Conservation (phyloP, 1,284 basidiomycete species). For the Xerocomus nothofagi region DNA sequence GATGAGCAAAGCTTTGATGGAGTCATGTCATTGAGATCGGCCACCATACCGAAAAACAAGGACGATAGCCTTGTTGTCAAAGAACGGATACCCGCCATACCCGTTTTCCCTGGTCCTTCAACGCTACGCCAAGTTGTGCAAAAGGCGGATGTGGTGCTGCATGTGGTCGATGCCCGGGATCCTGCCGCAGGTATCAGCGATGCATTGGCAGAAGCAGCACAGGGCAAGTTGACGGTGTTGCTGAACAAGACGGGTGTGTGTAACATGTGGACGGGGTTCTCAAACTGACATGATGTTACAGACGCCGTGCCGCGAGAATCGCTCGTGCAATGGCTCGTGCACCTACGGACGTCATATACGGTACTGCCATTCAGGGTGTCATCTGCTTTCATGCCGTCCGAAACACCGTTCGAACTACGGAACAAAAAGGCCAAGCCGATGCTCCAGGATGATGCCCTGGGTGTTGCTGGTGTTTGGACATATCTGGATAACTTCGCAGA, state of each 20-base stretch:
- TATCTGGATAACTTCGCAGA: constrained; percentile 47
- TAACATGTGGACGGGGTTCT: constrained; percentile 4
- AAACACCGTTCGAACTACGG: constrained; percentile 30
- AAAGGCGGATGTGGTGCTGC: constrained; percentile 79
- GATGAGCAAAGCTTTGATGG: constrained; percentile 38
- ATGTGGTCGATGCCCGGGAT: constrained; percentile 87
- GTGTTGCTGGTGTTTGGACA: constrained; percentile 49
- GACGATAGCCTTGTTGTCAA: constrained; percentile 27
- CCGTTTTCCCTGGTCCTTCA: constrained; percentile 69
- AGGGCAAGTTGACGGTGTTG: constrained; percentile 63
- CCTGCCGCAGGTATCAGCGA: constrained; percentile 45
- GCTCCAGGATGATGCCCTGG: constrained; percentile 55
- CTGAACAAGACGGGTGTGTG: constrained; percentile 85
- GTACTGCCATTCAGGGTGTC: constrained; percentile 84
- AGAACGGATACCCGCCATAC: constrained; percentile 53
- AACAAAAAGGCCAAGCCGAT: constrained; percentile 41
- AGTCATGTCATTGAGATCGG: constrained; percentile 27
- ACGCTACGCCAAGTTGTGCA: constrained; percentile 75
- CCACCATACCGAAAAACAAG: constrained; percentile 2
- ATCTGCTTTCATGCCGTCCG: constrained; percentile 58
- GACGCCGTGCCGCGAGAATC: constrained; percentile 85
- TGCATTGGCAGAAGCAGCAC: constrained; percentile 32
- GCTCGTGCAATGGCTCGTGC: constrained; percentile 72
- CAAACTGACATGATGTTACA: constrained; percentile 34
- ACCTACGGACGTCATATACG: constrained; percentile 68